Base-by-base conservation (phyloP, 1,284 basidiomycete species). In the Microstroma glucosiphilum region DNA sequence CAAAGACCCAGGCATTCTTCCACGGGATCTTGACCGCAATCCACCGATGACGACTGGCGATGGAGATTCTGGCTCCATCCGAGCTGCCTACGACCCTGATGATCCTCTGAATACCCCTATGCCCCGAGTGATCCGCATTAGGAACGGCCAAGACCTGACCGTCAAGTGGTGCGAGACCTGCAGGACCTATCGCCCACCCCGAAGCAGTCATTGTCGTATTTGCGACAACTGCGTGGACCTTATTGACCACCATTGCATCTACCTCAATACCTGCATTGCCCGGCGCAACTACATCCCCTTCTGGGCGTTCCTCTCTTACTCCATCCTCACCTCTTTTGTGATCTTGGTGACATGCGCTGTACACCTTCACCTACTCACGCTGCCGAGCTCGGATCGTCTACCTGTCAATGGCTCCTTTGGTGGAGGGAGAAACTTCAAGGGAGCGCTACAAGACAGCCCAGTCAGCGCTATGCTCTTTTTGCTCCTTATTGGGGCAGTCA, bases 231-330 rank as follows among this genome's bases (percentile, higher is more conserved):
- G 78, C 59, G 74, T 80, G 8, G 76, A 79, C 30, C 69, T 69
- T 46, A 74, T 79, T 56, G 78, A 80, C 56, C 78, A 80, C 62
- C 78, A 80, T 58, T 80, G 78, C 61, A 76, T 72, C 26, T 80
- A 77, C 43, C 67, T 80, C 21, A 80, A 80, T 64, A 75, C 69
- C 19, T 80, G 78, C 56, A 75, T 80, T 37, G 78, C 76, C 1
- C 64, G 72, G 6, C 61, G 78, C 13, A 80, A 80, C 65, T 80
- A 80, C 59, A 64, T 72, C n/a, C 54, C 67, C 2, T 80, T 79
- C 54, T 69, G 77, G 60, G 70, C 70, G 11, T 78, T 79, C 51
- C 62, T 79, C 8, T 51, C 60, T 21, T 57, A 61, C 26, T 46
- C 46, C 30, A 48, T 69, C 2, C 9, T 63, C 2, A 58, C 68